Evolutionary conservation across 805 yeast genomes (phyloP), one percentile per base, ranked within the genome.

Genomic region (Schwanniomyces yamadae): DNA sequence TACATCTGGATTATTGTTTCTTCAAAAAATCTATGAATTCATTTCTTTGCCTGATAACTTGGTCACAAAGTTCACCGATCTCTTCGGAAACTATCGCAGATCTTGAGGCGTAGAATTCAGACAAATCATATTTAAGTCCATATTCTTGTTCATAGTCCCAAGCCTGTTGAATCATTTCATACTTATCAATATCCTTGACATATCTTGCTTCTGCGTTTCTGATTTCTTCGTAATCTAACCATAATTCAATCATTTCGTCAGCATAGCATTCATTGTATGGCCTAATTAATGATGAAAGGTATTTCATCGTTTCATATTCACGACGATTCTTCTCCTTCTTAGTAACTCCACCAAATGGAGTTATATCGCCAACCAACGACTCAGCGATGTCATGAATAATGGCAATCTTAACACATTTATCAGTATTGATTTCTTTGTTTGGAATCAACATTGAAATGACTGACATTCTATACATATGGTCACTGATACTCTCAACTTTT

Each of bases 381-480:
- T 91, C 99, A 8, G 98, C 96, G 50, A 91, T 84, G 59, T 91
- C 99, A 66, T 91, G 99, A 21, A 89, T 80, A 26, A 89, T 67
- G 1, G 96, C 89, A 36, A 91, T 89, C 61, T 84, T 83, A 33
- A 81, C 83, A 66, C 96, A 88, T 48, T 77, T 77, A 41, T 75
- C 72, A 17, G 75, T 67, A 59, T 85, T 79, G 21, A 84, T 68
- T 2, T 66, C 60, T n/a, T 61, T 59, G 33, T 72, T 48, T 13
- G 77, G 76, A 28, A 87, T 72, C 16, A 88, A 59, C 83, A 89
- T 77, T 15, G 91, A 71, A 28, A 88, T 78, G 14, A 90, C 67
- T 4, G 88, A 79, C 96, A 91, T 90, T 39, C 99, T 72, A 57
- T 91, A 90, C 96, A 90, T 90, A 59, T 91, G 97, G 61, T 90